phyloP scores from a whole-genome alignment of 1,284 basidiomycete genomes.

The Amylostereum areolatum region DNA sequence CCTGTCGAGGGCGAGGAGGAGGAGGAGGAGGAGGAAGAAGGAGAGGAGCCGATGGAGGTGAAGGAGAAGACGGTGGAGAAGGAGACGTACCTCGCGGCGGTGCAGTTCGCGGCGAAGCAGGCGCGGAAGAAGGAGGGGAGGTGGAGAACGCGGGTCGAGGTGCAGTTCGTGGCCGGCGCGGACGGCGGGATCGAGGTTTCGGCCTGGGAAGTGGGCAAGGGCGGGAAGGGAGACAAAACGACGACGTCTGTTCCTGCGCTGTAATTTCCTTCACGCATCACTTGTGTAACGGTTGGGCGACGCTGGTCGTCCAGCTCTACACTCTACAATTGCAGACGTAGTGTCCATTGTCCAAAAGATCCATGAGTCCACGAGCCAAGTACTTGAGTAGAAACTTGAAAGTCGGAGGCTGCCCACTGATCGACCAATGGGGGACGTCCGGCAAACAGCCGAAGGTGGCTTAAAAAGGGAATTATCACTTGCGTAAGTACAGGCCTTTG shows the following conservation, averaged over 20 bases:
- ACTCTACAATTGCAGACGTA: too few species aligned
- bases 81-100: constrained; percentile 50
- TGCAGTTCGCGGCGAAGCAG: constrained; percentile 45
- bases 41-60: constrained; percentile 45
- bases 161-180: constrained; percentile 55
- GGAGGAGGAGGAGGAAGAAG: constrained; percentile 50
- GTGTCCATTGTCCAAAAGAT: too few species aligned
- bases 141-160: constrained; percentile 50
- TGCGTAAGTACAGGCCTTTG: too few species aligned
- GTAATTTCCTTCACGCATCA: neutral
- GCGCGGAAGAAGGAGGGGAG: constrained; percentile 43
- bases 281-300: too few species aligned
- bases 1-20: constrained; percentile 50
- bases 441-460: too few species aligned
- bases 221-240: constrained; percentile 24
- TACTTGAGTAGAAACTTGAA: too few species aligned
- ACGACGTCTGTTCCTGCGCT: constrained; percentile 17
- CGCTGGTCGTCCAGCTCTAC: too few species aligned
- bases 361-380: too few species aligned
- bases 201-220: constrained; percentile 41
- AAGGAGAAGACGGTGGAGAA: constrained; percentile 67
- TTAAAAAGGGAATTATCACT: too few species aligned
- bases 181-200: constrained; percentile 47
- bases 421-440: too few species aligned
- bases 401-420: too few species aligned